Conservation (phyloP, 805 yeast species). For the Barnettozyma salicaria region DNA sequence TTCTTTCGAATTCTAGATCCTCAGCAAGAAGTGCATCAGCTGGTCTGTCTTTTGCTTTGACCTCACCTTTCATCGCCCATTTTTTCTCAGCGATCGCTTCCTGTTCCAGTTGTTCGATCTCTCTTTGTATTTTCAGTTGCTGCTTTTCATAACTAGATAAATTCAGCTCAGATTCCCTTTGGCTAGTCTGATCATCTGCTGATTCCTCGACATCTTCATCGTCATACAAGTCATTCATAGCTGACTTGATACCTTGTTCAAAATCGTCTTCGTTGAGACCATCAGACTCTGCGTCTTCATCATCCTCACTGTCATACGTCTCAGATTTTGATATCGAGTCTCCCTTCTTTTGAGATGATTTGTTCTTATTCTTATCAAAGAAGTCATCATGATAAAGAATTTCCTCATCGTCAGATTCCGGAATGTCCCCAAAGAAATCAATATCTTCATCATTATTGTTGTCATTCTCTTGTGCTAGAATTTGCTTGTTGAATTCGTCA, state of each 20-base stretch:
- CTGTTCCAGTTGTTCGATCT: slow-evolving; percentile 73
- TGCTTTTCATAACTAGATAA: slow-evolving; percentile 80
- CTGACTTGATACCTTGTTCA: slow-evolving; percentile 53
- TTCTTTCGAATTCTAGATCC: slow-evolving; percentile 83
- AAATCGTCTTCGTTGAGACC: slow-evolving; percentile 55
- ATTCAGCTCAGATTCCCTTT: slow-evolving; percentile 26
- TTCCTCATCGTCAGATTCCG: slow-evolving; percentile 45
- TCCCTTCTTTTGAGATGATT: slow-evolving; percentile 11
- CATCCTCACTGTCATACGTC: slow-evolving; percentile 25
- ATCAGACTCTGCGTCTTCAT: slow-evolving; percentile 42
- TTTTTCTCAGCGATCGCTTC: slow-evolving; percentile 86
- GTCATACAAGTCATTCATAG: slow-evolving; percentile 32
- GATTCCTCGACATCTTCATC: slow-evolving; percentile 37
- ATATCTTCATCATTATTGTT: slow-evolving; percentile 38
- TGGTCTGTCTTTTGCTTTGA: slow-evolving; percentile 73
- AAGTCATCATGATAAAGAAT: slow-evolving; percentile 42
- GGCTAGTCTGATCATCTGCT: slow-evolving; percentile 32
- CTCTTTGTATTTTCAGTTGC: slow-evolving; percentile 67
- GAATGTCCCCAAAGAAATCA: slow-evolving; percentile 46
- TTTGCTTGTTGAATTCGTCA: slow-evolving; percentile 75
- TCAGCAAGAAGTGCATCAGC: slow-evolving; percentile 78
- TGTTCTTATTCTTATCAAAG: slow-evolving; percentile 36
- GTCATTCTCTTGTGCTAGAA: slow-evolving; percentile 53
- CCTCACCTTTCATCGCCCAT: slow-evolving; percentile 96
- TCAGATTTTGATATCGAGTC: slow-evolving; percentile 1